Percentiles rank a stretch among this genome's conserved stretches.
These are phyloP conservation scores for Wickerhamomyces hampshirensis DNA, from an alignment of 805 yeast genomes.

Conservation along the genomic window DNA sequence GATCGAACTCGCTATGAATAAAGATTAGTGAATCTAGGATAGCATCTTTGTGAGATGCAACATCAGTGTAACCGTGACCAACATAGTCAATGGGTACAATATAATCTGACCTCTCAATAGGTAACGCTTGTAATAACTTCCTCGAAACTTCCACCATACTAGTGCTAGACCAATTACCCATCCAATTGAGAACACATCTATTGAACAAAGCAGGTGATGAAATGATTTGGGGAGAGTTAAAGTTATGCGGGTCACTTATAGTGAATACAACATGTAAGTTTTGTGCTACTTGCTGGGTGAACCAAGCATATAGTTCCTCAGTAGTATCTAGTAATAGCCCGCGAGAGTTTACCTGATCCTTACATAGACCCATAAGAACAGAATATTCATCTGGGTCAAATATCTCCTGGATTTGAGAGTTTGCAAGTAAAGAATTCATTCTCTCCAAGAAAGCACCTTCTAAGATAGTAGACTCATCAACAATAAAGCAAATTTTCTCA, in stretches of 20 bases:
- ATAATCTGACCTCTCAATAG: constrained; percentile 48
- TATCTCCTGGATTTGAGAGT: constrained; percentile 87
- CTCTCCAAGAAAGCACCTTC: constrained; percentile 81
- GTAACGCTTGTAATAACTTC: constrained; percentile 37
- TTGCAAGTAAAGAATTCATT: constrained; percentile 90
- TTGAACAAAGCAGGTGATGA: constrained; percentile 88
- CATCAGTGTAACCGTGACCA: constrained; percentile 5
- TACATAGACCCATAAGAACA: constrained; percentile 47
- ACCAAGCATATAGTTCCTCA: constrained; percentile 74
- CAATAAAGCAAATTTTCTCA: constrained; percentile 61
- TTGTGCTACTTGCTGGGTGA: constrained; percentile 55
- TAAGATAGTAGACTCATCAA: constrained; percentile 75
- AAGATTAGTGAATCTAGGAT: constrained; percentile 42
- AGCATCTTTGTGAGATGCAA: constrained; percentile 35
- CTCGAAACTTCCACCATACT: constrained; percentile 49
- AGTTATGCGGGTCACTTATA: constrained; percentile 46
- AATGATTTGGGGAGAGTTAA: constrained; percentile 39
- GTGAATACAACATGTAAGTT: constrained; percentile 85
- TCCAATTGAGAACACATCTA: constrained; percentile 83
- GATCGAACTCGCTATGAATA: constrained; percentile 34
- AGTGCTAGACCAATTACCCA: constrained; percentile 72
- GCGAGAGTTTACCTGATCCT: constrained; percentile 49
- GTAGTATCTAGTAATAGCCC: constrained; percentile 63
- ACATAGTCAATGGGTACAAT: constrained; percentile 27
- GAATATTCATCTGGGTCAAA: constrained; percentile 70